Conservation (phyloP, 352 stramenopile genomes). For the Phytopythium aichiense region DNA sequence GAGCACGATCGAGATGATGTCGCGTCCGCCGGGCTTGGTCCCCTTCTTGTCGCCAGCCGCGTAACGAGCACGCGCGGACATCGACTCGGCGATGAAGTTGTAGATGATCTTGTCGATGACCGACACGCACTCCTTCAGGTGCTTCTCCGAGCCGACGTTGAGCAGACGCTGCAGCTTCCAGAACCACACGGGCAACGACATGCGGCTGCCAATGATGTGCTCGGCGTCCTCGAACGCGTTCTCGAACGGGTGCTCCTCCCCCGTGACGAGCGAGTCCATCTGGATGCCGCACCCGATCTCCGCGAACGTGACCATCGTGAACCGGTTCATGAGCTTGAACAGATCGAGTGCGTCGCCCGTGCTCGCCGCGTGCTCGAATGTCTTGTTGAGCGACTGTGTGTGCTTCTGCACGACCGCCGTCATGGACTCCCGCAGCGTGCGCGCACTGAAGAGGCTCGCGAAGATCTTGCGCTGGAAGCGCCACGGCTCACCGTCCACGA, state of each 20-base stretch:
- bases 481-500: constrained; percentile 43
- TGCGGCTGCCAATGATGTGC: constrained; percentile 24
- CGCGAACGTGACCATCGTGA: constrained; percentile 47
- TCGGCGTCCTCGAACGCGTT: constrained; percentile 27
- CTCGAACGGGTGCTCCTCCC: constrained; percentile 23
- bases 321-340: constrained; percentile 22
- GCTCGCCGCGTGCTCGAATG: neutral
- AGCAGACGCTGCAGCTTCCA: constrained; percentile 40
- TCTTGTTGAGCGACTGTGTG: constrained; percentile 5
- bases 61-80: constrained; percentile 11
- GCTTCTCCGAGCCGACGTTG: constrained; percentile 21
- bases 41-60: constrained; percentile 10
- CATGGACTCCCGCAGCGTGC: constrained; percentile 22
- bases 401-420: constrained; percentile 15
- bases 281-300: constrained; percentile 47
- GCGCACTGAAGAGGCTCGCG: constrained; percentile 21
- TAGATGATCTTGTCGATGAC: constrained; percentile 27
- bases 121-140: constrained; percentile 16
- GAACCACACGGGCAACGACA: constrained; percentile 36
- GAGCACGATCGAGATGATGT: constrained; percentile 34
- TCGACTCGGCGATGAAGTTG: constrained; percentile 20
- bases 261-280: constrained; percentile 13
- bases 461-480: constrained; percentile 39
- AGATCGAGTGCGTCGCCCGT: constrained; percentile 8
- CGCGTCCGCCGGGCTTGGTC: constrained; percentile 5